These are phyloP conservation scores for Sonneratia caseolaris DNA, from an alignment of 345 rosid species.

Conservation along the genomic window DNA sequence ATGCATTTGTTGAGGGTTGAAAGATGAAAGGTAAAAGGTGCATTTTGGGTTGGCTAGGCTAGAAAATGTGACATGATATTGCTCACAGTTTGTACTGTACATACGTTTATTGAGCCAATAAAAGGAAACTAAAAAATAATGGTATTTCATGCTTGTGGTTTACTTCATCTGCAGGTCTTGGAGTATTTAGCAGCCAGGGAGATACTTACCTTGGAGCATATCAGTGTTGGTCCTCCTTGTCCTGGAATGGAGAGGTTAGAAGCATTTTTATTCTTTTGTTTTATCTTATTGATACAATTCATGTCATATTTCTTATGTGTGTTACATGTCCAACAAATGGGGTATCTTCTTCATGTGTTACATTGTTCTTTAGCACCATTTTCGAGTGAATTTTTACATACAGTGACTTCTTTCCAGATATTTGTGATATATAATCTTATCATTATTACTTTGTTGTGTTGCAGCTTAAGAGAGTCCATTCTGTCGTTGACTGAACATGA, in stretches of 20 bases:
- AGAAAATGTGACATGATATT: not conserved
- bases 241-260: conserved; percentile 80
- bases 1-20: not conserved
- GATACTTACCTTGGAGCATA: conserved; percentile 72
- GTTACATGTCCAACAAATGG: not conserved
- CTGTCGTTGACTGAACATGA: conserved; percentile 90
- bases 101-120: not conserved
- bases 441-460: conserved; percentile 13
- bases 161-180: conserved; percentile 50
- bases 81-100: not conserved
- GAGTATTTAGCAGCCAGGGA: conserved; percentile 77
- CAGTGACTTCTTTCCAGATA: not conserved
- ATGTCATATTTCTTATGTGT: not conserved
- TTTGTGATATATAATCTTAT: not conserved
- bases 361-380: not conserved
- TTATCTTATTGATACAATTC: not conserved
- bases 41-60: not conserved
- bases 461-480: conserved; percentile 85
- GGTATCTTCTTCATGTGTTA: too few relatives aligned
- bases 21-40: not conserved
- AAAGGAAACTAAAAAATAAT: not conserved
- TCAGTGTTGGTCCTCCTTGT: conserved; percentile 72
- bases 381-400: not conserved
- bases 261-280: not conserved
- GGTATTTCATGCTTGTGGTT: not conserved